A percentile compares a stretch with the other conserved stretches of the same genome.
These are phyloP conservation scores for Syzygium syzygioides DNA, from an alignment of 441 rosid genomes.

Conservation along the genomic window DNA sequence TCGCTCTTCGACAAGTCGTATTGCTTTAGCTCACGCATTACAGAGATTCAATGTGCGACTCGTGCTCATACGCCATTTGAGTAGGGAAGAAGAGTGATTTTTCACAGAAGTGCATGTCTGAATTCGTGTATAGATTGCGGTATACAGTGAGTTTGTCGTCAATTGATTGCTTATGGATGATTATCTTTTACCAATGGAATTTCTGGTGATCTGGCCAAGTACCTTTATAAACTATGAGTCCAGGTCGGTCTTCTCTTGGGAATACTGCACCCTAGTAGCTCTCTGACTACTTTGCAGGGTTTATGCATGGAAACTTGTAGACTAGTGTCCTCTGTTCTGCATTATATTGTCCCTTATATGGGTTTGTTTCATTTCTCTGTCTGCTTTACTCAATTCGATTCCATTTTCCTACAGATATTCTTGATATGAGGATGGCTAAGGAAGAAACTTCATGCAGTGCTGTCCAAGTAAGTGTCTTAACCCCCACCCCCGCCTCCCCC, in stretches of 20 bases:
- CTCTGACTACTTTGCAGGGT: neutral
- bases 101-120: neutral
- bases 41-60: neutral
- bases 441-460: constrained; percentile 29
- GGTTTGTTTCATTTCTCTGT: neutral
- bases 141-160: neutral
- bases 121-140: neutral
- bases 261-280: neutral
- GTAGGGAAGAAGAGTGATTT: neutral
- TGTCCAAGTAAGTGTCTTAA: constrained; percentile 36
- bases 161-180: neutral
- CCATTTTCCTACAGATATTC: neutral
- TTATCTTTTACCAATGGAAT: neutral
- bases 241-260: neutral
- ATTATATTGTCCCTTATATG: neutral
- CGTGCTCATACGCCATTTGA: neutral
- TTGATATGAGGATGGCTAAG: constrained; percentile 29
- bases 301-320: neutral
- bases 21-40: neutral
- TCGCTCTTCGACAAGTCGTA: neutral
- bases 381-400: neutral
- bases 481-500: no score
- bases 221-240: neutral
- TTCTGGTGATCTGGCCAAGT: neutral
- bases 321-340: neutral